Evolutionary conservation across 2,329 filamentous ascomycete genomes (phyloP), one percentile per base, ranked within the genome.

Genomic region (Sodiomyces alkalinus): DNA sequence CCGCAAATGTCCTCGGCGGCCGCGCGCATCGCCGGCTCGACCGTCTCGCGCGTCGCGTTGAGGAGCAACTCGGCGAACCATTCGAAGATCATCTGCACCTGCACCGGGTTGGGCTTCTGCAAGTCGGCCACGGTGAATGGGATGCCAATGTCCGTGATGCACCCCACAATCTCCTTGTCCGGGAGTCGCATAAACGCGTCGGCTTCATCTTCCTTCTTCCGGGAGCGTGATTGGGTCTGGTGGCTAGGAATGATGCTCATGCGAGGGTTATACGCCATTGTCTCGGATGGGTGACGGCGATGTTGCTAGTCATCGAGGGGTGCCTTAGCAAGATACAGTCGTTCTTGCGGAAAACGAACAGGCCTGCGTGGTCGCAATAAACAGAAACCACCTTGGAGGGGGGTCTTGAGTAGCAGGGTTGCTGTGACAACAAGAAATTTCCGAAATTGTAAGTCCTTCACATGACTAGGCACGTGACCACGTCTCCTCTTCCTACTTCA

Each of bases 81-180:
- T 64, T 98, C 90, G 48, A 96, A 92, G 29, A 98, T 85, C 62
- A 90, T 85, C 55, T 98, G 90, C 30, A 96, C 86, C 46, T 93
- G 85, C 35, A 87, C 72, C 3, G 90, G 79, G 43, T 93, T 93
- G 5, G 90, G 90, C 48, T 94, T 96, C 43, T 87, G 75, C 22
- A 98, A 68, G 55, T 98, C 87, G 35, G 79, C 71, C 12, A 86
- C 64, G 19, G 73, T 80, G 53, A 96, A 94, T 17, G 73, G 75
- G 44, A 96, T 86, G 33, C 87, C 87, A 45, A 96, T 93, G 51
- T 96, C 90, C 45, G 79, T 90, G 58, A 98, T 94, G 54, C 90
- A 98, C 49, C 81, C 85, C 41, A 87, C 87, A 36, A 98, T 94
- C 52, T 98, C 90, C 44, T 64, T 64, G 50, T 74, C 72, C 6